Evolutionary conservation across 1,284 basidiomycete species (phyloP), one percentile per base, ranked within the genome.

Genomic region (Peniophora sp.): DNA sequence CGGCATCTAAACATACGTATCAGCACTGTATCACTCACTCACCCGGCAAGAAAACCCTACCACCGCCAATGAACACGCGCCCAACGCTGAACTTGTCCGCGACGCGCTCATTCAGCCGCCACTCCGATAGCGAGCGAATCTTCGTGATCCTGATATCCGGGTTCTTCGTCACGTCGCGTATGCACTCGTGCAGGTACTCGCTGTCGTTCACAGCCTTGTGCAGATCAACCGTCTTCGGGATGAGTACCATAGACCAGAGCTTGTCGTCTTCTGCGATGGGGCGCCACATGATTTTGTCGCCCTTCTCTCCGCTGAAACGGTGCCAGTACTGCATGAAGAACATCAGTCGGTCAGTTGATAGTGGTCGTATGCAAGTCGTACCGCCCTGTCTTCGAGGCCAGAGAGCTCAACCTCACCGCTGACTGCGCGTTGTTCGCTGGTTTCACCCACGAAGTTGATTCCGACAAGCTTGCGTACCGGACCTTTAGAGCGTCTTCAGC

Each of bases 81-180:
- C 69, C 70, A 17, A 62, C 58, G 9, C 51, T 54, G 51, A 73
- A 67, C 47, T 62, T 62, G 39, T 70, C 60, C 2, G 64, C 65
- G 62, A 71, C 67, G 3, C 69, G 55, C 37, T 71, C 65, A 52
- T 69, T 71, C 1, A 66, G 64, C 66, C 54, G 59, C 48, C 54
- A 65, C 24, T 64, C 54, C 3, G 54, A 51, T 3, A 60, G 22
- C 55, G 55, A 60, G 6, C 24, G 44, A 18, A 57, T 45, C 17
- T 55, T 39, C 11, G 27, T 49, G 10, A 59, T 43, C 18, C 51
- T 47, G 14, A 59, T 18, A 34, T 57, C 54, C 2, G 47, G 24
- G 18, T 44, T 20, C 22, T 48, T 45, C 11, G 53, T 50, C 8
- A 53, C 36, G 3, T 41, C 36, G 10, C 43, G 24, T 18, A 53